These are phyloP conservation scores for Lenwebbia sp. DNA, from an alignment of 345 rosid species.

Conservation along the genomic window DNA sequence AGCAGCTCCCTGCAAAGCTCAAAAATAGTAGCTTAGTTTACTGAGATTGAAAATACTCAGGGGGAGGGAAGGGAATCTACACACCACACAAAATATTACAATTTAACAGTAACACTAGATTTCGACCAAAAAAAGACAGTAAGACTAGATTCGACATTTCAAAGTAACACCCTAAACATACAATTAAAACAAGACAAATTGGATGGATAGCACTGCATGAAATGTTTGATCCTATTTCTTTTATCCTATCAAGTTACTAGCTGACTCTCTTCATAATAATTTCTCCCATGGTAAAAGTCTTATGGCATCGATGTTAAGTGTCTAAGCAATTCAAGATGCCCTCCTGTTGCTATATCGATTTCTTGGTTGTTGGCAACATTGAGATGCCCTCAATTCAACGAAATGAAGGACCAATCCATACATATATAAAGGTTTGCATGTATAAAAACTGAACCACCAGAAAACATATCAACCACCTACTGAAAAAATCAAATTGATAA, in stretches of 20 bases:
- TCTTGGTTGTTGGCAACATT: not conserved
- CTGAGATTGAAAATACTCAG: not conserved
- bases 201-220: not conserved
- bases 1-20: constrained; percentile 77
- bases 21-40: not conserved
- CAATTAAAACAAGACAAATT: not conserved
- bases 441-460: not conserved
- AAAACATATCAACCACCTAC: not conserved
- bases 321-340: not conserved
- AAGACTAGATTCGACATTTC: not conserved
- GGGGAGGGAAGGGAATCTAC: not conserved
- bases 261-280: not conserved
- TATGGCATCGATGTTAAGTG: not conserved
- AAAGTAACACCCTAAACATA: not conserved
- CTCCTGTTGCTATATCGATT: not conserved
- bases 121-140: not conserved
- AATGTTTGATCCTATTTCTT: not conserved
- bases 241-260: not conserved
- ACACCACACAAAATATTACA: not conserved
- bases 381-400: not conserved
- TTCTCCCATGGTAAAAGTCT: not conserved
- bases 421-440: not conserved
- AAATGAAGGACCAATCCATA: not conserved
- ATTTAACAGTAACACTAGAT: not conserved
- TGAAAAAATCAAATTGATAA: not conserved